A percentile compares a stretch with the other conserved stretches of the same genome.
These are phyloP conservation scores for Cairneyella variabilis DNA, from an alignment of 495 filamentous ascomycete genomes.

Conservation along the genomic window DNA sequence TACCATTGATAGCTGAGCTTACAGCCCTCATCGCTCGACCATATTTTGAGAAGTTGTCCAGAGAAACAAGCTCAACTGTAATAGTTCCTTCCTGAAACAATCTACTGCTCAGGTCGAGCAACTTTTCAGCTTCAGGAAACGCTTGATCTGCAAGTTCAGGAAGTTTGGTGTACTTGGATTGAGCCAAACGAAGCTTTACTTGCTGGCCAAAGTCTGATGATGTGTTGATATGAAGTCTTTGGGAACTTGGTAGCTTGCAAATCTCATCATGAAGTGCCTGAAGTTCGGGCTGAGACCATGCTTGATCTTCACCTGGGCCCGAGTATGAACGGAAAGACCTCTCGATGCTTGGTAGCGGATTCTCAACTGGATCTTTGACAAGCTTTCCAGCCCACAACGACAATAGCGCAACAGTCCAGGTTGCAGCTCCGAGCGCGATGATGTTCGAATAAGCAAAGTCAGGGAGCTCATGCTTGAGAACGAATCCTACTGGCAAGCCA, in stretches of 20 bases:
- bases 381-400: constrained; percentile 31
- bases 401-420: constrained; percentile 51
- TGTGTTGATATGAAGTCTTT: constrained; percentile 24
- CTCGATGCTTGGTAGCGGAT: background rate
- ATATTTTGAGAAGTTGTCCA: background rate
- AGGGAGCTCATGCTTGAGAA: constrained; percentile 34
- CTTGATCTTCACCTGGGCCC: constrained; percentile 39
- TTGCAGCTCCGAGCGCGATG: constrained; percentile 46
- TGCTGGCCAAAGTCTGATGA: constrained; percentile 41
- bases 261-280: constrained; percentile 38
- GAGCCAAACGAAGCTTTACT: constrained; percentile 30
- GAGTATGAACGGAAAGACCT: constrained; percentile 41
- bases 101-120: background rate
- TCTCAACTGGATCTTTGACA: background rate
- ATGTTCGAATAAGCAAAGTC: constrained; percentile 42
- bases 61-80: background rate
- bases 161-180: background rate
- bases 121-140: constrained; percentile 1
- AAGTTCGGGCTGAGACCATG: constrained; percentile 50
- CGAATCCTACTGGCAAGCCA: constrained; percentile 45
- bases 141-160: background rate
- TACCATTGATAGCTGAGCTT: background rate
- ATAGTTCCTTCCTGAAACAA: background rate
- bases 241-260: background rate
- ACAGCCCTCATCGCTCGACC: background rate